These are phyloP conservation scores for Lactuca sativa DNA, from an alignment of 129 eudicot species.

Conservation along the genomic window DNA sequence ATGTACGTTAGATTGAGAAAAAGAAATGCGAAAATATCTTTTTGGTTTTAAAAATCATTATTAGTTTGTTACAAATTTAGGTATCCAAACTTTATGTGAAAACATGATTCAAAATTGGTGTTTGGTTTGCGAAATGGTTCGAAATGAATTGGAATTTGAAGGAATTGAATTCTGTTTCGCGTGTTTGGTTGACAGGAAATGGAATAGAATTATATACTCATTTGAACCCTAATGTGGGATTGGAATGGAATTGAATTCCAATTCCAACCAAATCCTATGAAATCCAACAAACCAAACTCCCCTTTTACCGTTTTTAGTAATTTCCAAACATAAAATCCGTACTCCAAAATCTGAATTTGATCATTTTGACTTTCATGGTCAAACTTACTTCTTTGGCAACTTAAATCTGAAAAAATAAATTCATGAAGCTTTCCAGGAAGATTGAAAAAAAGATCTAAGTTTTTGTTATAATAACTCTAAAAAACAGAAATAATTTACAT, in stretches of 20 bases:
- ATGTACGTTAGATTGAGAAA: neutral
- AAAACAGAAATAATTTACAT: neutral
- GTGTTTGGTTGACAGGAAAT: no score
- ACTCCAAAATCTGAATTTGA: neutral
- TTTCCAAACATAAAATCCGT: neutral
- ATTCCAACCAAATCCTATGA: no score
- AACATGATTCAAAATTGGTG: no score
- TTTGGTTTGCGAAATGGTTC: no score
- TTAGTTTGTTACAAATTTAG: no score
- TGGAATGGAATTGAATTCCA: no score
- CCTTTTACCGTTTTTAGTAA: neutral
- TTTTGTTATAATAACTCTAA: neutral
- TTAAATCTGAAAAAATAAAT: conserved; percentile 12
- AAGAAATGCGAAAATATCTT: neutral
- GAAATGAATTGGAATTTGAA: no score
- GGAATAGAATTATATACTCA: no score
- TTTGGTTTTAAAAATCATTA: no score
- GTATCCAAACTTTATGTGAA: no score
- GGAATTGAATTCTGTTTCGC: no score
- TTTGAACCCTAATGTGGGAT: no score
- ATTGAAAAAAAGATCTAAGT: conserved; percentile 1
- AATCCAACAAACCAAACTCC: neutral
- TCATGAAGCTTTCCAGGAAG: neutral
- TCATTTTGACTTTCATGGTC: conserved; percentile 28
- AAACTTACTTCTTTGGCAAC: conserved; percentile 9